Conservation (phyloP, 306 rosid genomes). For the Lagenaria siceraria region DNA sequence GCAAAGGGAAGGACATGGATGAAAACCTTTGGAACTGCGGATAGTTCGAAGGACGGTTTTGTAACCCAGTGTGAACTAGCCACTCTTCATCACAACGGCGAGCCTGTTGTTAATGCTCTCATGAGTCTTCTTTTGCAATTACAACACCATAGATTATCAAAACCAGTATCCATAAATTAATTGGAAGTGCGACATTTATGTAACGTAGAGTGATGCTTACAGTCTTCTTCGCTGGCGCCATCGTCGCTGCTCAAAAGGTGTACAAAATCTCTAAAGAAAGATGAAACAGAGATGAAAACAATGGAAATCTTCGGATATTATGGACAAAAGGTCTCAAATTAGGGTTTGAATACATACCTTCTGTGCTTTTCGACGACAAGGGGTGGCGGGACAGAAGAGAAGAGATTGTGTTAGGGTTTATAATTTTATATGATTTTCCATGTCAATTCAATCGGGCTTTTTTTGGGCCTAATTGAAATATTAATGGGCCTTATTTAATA, state of each 20-base stretch:
- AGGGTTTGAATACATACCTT: background rate
- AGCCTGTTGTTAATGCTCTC: conserved; percentile 34
- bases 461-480: background rate
- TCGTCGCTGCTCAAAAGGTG: background rate
- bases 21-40: conserved; percentile 28
- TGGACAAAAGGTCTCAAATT: background rate
- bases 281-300: background rate
- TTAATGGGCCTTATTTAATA: background rate
- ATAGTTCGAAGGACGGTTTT: conserved; percentile 33
- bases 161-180: background rate
- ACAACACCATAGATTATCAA: background rate
- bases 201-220: background rate
- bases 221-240: conserved; percentile 20
- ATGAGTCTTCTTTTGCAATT: conserved; percentile 36
- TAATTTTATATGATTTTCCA: background rate
- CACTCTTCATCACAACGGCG: conserved; percentile 34
- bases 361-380: background rate
- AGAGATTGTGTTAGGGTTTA: background rate
- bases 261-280: background rate
- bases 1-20: background rate
- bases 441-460: background rate
- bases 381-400: background rate
- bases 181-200: background rate
- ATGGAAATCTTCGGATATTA: background rate
- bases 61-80: conserved; percentile 29